These are phyloP conservation scores for Fusarium xyrophilum DNA, from an alignment of 2,329 filamentous ascomycete species.

Conservation along the genomic window DNA sequence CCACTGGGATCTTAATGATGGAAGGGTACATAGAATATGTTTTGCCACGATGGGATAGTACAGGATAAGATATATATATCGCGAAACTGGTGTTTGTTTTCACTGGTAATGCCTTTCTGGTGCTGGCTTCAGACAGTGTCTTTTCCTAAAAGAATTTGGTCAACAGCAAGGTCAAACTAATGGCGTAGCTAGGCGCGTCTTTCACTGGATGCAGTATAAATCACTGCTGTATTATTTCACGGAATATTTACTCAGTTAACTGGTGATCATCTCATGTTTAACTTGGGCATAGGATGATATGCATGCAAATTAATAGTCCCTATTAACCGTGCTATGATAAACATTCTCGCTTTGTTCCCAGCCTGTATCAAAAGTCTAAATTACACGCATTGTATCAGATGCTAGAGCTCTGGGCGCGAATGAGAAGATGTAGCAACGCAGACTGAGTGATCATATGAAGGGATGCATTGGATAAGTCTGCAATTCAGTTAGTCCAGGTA, in stretches of 20 bases:
- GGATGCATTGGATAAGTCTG: neutral
- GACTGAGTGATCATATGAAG: too few species aligned
- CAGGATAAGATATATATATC: too few species aligned
- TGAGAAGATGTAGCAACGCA: too few species aligned
- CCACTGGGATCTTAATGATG: accelerated
- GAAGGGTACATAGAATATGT: neutral
- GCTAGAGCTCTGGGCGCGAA: neutral
- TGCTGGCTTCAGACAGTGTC: neutral
- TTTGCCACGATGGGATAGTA: neutral
- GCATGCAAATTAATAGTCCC: neutral
- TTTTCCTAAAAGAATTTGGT: neutral
- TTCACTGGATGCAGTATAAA: neutral
- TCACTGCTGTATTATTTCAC: neutral
- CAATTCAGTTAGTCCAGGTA: accelerated
- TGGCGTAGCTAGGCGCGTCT: neutral
- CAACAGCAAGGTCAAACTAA: too few species aligned
- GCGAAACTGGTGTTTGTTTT: neutral
- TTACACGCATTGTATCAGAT: neutral
- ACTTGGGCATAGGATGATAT: neutral
- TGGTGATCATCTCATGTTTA: neutral
- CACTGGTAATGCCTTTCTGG: accelerated
- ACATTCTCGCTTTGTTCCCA: too few species aligned
- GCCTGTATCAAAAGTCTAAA: too few species aligned
- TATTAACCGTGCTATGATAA: neutral
- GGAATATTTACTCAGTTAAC: neutral